Percentiles rank a stretch among this genome's conserved stretches.
These are phyloP conservation scores for Fonsecaea erecta DNA, from an alignment of 2,329 filamentous ascomycete species.

Conservation along the genomic window DNA sequence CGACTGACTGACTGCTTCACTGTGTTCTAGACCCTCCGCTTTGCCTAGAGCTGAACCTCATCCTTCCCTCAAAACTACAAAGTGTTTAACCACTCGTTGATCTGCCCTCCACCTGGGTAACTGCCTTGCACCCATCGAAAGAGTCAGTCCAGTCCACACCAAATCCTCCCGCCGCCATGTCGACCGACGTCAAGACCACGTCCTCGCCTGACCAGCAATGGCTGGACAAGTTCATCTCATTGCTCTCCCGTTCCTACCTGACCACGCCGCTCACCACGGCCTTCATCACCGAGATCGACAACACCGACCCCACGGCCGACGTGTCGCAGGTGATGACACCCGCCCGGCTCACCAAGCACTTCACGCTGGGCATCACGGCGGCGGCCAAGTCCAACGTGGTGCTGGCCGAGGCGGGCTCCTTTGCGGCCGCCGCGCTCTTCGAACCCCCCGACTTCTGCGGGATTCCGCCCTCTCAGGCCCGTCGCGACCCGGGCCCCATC, in stretches of 20 bases:
- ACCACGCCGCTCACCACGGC: slow-evolving; percentile 37
- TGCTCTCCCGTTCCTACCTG: slow-evolving; percentile 34
- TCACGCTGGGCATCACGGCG: slow-evolving; percentile 36
- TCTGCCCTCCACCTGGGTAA: background rate
- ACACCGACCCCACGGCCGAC: slow-evolving; percentile 17
- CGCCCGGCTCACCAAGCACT: slow-evolving; percentile 34
- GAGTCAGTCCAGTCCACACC: background rate
- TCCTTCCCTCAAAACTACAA: background rate
- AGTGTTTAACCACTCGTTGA: background rate
- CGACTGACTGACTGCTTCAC: no score
- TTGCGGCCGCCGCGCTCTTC: slow-evolving; percentile 36
- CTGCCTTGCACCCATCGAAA: background rate
- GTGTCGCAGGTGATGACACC: slow-evolving; percentile 31
- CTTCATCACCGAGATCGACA: slow-evolving; percentile 38
- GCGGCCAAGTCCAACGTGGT: slow-evolving; percentile 35
- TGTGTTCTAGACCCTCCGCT: background rate
- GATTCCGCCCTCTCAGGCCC: slow-evolving; percentile 35
- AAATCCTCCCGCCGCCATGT: slow-evolving; percentile 20
- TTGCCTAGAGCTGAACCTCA: background rate
- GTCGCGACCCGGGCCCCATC: slow-evolving; percentile 36
- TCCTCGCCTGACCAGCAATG: slow-evolving; percentile 28
- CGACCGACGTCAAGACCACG: slow-evolving; percentile 17
- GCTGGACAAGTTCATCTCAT: slow-evolving; percentile 36
- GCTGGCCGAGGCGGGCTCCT: slow-evolving; percentile 26
- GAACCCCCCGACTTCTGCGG: slow-evolving; percentile 39